These are phyloP conservation scores for Pleoardoris graminearum DNA, from an alignment of 2,329 filamentous ascomycete genomes.

Conservation along the genomic window DNA sequence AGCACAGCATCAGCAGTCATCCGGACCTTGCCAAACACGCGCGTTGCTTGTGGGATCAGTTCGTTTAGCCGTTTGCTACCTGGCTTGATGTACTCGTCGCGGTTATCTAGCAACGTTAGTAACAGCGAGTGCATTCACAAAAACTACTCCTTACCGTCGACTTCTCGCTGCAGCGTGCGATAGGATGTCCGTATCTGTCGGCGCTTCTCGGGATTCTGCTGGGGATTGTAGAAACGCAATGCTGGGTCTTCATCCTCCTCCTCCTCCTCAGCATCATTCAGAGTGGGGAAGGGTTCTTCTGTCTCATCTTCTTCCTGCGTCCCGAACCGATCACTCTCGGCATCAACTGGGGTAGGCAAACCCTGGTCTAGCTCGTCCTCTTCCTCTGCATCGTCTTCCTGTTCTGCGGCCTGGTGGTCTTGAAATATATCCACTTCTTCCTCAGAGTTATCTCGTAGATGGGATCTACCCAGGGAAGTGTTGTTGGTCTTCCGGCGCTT, in stretches of 20 bases:
- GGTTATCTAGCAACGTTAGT: constrained; percentile 59
- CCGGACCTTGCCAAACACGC: constrained; percentile 72
- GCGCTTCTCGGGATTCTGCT: constrained; percentile 76
- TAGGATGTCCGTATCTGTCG: constrained; percentile 70
- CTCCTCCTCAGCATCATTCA: constrained; percentile 8
- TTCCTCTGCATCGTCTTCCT: constrained; percentile 14
- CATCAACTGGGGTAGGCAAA: neutral
- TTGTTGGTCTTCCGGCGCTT: constrained; percentile 54
- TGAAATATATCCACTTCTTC: constrained; percentile 22
- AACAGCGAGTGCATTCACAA: neutral
- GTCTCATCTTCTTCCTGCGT: constrained; percentile 16
- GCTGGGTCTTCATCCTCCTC: constrained; percentile 35
- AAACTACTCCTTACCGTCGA: constrained; percentile 56
- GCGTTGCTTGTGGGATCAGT: constrained; percentile 58
- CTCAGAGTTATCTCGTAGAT: constrained; percentile 14
- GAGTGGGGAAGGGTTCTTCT: constrained; percentile 11
- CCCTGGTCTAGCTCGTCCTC: constrained; percentile 19
- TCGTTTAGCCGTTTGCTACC: constrained; percentile 67
- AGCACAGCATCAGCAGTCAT: constrained; percentile 90
- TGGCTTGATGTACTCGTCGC: constrained; percentile 69
- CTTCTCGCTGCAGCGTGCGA: constrained; percentile 65
- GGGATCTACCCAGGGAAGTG: constrained; percentile 22
- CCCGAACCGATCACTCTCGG: constrained; percentile 6
- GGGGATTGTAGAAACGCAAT: constrained; percentile 70
- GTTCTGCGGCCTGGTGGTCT: neutral